Percentiles rank a stretch among this genome's conserved stretches.
phyloP scores from a whole-genome alignment of 2,329 filamentous ascomycete genomes.

The Aphanoascus verrucosus region DNA sequence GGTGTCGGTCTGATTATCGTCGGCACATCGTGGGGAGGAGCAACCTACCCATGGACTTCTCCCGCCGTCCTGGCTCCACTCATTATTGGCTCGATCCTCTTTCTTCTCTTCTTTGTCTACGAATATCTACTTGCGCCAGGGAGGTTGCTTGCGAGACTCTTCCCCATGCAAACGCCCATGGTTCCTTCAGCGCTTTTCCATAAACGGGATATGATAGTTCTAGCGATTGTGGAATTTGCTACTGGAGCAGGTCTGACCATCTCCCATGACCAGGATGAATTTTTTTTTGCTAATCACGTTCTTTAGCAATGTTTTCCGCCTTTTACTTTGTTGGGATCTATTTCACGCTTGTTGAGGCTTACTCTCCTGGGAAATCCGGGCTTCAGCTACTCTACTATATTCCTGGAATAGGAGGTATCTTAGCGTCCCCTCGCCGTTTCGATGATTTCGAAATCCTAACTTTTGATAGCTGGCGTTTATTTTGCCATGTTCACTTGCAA shows the following conservation, averaged over 20 bases:
- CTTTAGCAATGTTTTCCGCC: constrained; percentile 38
- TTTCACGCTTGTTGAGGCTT: constrained; percentile 52
- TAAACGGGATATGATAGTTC: constrained; percentile 48
- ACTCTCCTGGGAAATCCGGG: constrained; percentile 43
- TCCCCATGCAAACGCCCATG: constrained; percentile 51
- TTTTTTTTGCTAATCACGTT: constrained; percentile 46
- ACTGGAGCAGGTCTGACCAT: constrained; percentile 39
- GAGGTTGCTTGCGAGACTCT: constrained; percentile 36
- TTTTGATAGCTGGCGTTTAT: constrained; percentile 43
- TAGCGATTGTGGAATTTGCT: constrained; percentile 53
- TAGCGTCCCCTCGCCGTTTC: background rate
- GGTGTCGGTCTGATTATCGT: constrained; percentile 47
- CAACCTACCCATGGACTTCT: constrained; percentile 43
- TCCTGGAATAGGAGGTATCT: constrained; percentile 49
- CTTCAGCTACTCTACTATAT: constrained; percentile 53
- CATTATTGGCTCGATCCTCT: constrained; percentile 36
- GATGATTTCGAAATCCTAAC: constrained; percentile 1
- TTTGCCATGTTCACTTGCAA: constrained; percentile 51
- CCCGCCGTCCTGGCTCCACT: constrained; percentile 42
- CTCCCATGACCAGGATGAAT: constrained; percentile 54
- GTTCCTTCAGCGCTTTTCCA: constrained; percentile 51
- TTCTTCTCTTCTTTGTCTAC: constrained; percentile 39
- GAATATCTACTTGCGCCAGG: constrained; percentile 47
- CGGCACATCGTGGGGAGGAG: constrained; percentile 47
- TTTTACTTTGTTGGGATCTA: constrained; percentile 62